Conservation (phyloP, 352 stramenopile species). For the Nothophytophthora sp. region DNA sequence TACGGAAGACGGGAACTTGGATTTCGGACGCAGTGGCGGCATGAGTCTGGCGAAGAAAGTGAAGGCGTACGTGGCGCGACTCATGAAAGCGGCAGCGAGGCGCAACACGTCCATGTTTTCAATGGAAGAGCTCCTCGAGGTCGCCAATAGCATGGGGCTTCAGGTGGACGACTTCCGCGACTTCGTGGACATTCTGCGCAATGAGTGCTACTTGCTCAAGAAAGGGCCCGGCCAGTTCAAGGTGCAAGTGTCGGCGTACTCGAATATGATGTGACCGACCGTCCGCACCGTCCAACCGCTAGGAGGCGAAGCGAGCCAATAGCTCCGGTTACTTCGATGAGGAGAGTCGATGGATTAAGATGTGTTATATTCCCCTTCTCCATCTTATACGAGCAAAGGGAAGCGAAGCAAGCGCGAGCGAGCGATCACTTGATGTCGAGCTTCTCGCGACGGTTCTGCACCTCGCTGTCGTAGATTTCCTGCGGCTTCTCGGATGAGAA, state of each 20-base stretch:
- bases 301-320: too few species aligned
- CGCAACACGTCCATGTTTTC: conserved; percentile 71
- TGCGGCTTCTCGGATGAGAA: conserved; percentile 87
- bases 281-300: too few species aligned
- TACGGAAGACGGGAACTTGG: conserved; percentile 87
- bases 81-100: conserved; percentile 66
- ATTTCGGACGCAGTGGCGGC: conserved; percentile 76
- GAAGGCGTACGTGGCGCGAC: conserved; percentile 79
- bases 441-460: conserved; percentile 66
- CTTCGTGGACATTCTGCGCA: conserved; percentile 86
- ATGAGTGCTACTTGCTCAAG: conserved; percentile 87
- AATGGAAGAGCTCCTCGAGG: conserved; percentile 73
- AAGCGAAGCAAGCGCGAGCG: too few species aligned
- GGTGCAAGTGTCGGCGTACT: conserved; percentile 66
- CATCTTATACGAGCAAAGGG: too few species aligned
- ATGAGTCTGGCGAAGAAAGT: conserved; percentile 78
- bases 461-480: conserved; percentile 72
- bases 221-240: conserved; percentile 81
- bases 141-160: conserved; percentile 71
- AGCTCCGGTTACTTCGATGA: too few species aligned
- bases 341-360: too few species aligned
- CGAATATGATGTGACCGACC: conserved; percentile 40
- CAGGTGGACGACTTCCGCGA: conserved; percentile 82
- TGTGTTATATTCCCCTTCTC: too few species aligned
- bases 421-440: conserved; percentile 66